These are phyloP conservation scores for Ophiostoma ips DNA, from an alignment of 2,329 filamentous ascomycete species.

Conservation along the genomic window DNA sequence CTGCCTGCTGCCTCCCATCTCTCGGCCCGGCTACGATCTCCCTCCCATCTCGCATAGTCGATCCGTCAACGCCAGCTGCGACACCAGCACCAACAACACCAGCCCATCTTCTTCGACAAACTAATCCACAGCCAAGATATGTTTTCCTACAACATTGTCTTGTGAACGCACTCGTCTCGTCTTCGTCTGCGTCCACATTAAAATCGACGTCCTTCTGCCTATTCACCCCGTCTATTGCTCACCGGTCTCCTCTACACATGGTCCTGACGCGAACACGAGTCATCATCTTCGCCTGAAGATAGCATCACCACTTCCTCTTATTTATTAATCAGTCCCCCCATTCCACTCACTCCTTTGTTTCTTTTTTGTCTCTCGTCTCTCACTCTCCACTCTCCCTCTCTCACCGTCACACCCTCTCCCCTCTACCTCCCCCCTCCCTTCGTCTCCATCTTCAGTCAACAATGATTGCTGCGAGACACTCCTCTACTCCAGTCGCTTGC, in stretches of 20 bases:
- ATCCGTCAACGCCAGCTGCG: background rate
- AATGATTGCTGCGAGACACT: conserved; percentile 44
- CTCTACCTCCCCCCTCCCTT: conserved; percentile 3
- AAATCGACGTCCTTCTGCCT: conserved; percentile 7
- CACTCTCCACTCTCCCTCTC: background rate
- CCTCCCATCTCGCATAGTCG: background rate
- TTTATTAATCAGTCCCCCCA: background rate
- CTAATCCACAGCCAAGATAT: conserved; percentile 5
- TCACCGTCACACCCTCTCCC: background rate
- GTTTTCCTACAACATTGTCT: conserved; percentile 4
- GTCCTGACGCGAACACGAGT: conserved; percentile 1
- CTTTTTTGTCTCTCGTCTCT: background rate
- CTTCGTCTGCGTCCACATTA: conserved; percentile 10
- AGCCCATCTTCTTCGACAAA: background rate
- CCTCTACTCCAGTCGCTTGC: conserved; percentile 47
- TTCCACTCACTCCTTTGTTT: background rate
- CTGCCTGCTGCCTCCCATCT: background rate
- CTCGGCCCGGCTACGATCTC: background rate
- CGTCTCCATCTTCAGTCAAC: conserved; percentile 24
- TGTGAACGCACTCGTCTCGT: conserved; percentile 12
- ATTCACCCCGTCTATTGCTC: conserved; percentile 7
- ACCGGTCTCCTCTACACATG: conserved; percentile 9
- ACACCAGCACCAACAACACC: background rate
- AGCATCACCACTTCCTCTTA: background rate
- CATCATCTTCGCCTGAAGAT: conserved; percentile 1